These are phyloP conservation scores for Vitis riparia DNA, from an alignment of 164 flowering plant genomes.

Conservation along the genomic window DNA sequence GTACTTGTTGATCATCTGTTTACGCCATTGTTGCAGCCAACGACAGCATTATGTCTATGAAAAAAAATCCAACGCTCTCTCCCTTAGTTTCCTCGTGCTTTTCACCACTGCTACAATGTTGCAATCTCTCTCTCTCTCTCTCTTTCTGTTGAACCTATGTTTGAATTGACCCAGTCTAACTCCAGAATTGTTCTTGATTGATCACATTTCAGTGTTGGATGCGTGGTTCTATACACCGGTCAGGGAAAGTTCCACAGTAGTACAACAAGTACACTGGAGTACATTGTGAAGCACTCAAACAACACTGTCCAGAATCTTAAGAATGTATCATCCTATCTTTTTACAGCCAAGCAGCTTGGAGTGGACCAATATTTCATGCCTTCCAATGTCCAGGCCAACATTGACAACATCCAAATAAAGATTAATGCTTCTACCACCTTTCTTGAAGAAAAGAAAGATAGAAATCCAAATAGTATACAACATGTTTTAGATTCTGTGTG, in stretches of 20 bases:
- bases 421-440: constrained; percentile 17
- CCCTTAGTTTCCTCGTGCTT: constrained; percentile 25
- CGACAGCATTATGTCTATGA: constrained; percentile 21
- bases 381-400: constrained; percentile 7
- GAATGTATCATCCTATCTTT: constrained; percentile 20
- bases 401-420: constrained; percentile 18
- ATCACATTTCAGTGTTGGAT: constrained; percentile 25
- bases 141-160: not conserved
- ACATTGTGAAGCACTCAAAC: constrained; percentile 22
- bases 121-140: not conserved
- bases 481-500: constrained; percentile 25
- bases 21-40: constrained; percentile 24
- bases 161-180: not conserved
- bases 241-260: constrained; percentile 30
- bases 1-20: constrained; percentile 16
- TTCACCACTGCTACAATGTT: constrained; percentile 34
- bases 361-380: constrained; percentile 26
- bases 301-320: constrained; percentile 16
- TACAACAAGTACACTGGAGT: constrained; percentile 18
- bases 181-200: not conserved
- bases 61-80: constrained; percentile 17
- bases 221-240: constrained; percentile 28
- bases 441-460: constrained; percentile 8
- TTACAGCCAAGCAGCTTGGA: constrained; percentile 28
- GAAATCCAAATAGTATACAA: constrained; percentile 14